These are phyloP conservation scores for Aristolochia fimbriata DNA, from an alignment of 164 flowering plant species.

Conservation along the genomic window DNA sequence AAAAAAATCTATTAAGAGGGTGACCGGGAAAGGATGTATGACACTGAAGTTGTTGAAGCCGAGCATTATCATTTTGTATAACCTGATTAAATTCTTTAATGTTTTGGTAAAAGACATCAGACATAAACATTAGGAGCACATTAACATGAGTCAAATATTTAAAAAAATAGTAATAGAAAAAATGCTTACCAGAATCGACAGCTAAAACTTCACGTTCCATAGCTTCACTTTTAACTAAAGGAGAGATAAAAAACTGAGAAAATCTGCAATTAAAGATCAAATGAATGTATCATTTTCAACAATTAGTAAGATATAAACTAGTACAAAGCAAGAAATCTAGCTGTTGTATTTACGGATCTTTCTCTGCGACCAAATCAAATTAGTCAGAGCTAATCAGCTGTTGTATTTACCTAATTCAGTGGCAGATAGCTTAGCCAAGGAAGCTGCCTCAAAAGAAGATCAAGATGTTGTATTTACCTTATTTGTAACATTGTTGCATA, in stretches of 20 bases:
- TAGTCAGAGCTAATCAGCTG: too few relatives aligned
- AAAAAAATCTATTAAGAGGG: constrained; percentile 76
- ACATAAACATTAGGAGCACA: background rate
- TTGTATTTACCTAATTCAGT: too few relatives aligned
- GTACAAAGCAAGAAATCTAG: too few relatives aligned
- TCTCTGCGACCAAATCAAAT: too few relatives aligned
- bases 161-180: background rate
- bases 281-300: background rate
- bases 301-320: too few relatives aligned
- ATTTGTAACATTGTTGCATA: too few relatives aligned
- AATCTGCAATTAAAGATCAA: constrained; percentile 41
- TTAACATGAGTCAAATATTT: background rate
- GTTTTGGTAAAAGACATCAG: constrained; percentile 6
- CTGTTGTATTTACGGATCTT: too few relatives aligned
- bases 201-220: constrained; percentile 97
- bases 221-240: constrained; percentile 83
- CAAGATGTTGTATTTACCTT: too few relatives aligned
- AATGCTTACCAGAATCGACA: constrained; percentile 81
- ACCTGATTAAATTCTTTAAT: constrained; percentile 81
- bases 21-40: constrained; percentile 70
- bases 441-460: too few relatives aligned
- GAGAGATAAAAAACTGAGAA: constrained; percentile 91
- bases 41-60: constrained; percentile 98
- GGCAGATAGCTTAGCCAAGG: too few relatives aligned
- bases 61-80: constrained; percentile 85